phyloP scores from a whole-genome alignment of 1,284 basidiomycete genomes.

The Moniliophthora roreri region DNA sequence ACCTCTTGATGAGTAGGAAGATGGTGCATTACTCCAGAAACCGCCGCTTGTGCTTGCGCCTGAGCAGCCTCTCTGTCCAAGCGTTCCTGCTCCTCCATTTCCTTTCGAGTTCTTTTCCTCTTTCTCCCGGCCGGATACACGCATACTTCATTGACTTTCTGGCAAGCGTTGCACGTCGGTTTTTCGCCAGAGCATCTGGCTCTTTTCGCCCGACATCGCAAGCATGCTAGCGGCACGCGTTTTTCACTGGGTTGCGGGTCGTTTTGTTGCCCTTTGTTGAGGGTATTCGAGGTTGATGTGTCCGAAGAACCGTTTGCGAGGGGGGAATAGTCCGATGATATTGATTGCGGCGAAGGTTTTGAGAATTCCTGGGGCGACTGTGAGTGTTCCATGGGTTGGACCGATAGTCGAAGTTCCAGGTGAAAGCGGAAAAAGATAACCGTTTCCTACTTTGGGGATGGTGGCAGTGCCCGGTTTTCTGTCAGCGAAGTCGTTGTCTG shows the following conservation, averaged over 20 bases:
- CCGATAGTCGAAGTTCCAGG: too few relatives aligned
- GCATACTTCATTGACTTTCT: slow-evolving; percentile 30
- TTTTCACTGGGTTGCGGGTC: not conserved
- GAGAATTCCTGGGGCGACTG: not conserved
- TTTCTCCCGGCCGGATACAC: slow-evolving; percentile 35
- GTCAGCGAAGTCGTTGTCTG: too few relatives aligned
- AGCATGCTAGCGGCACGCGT: not conserved
- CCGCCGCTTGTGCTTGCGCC: slow-evolving; percentile 1
- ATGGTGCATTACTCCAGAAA: not conserved
- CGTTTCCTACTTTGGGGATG: too few relatives aligned
- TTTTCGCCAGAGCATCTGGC: slow-evolving; percentile 35
- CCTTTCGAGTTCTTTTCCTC: slow-evolving; percentile 34
- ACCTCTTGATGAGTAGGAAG: slow-evolving; percentile 1
- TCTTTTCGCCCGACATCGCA: slow-evolving; percentile 32
- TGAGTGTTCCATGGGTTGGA: not conserved
- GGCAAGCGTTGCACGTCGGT: slow-evolving; percentile 32
- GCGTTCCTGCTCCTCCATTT: slow-evolving; percentile 38
- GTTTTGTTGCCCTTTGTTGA: not conserved
- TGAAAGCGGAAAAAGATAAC: too few relatives aligned
- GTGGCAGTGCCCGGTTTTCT: too few relatives aligned
- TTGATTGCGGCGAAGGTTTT: slow-evolving; percentile 1
- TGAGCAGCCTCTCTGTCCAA: slow-evolving; percentile 18
- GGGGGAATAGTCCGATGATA: not conserved
- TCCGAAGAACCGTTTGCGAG: not conserved
- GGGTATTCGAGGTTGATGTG: too few relatives aligned